These are phyloP conservation scores for Agarophyton chilense DNA, from an alignment of 23 red algal genomes.

Conservation along the genomic window DNA sequence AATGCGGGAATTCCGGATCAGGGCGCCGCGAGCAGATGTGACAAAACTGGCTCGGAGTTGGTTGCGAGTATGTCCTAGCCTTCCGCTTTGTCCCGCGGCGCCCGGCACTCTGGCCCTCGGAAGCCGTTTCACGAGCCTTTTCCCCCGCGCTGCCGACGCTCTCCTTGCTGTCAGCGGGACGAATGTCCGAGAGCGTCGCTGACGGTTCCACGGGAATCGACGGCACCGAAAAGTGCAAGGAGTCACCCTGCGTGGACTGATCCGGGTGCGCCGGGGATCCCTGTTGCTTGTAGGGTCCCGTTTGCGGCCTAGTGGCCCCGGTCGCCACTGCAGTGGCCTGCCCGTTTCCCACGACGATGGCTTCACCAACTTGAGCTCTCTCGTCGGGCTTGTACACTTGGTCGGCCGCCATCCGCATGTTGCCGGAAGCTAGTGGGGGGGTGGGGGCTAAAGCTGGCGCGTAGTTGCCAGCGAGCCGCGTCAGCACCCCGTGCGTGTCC, in stretches of 20 bases:
- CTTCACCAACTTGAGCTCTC: background rate
- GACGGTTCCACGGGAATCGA: background rate
- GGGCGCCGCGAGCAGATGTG: conserved; percentile 70
- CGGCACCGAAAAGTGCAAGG: background rate
- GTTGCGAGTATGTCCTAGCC: conserved; percentile 48
- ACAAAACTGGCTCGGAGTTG: conserved; percentile 59
- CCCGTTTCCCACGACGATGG: background rate
- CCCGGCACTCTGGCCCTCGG: background rate
- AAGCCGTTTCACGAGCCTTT: background rate
- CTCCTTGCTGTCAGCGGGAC: background rate
- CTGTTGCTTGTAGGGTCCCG: background rate
- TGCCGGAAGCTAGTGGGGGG: background rate
- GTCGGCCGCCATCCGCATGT: background rate
- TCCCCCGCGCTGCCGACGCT: background rate
- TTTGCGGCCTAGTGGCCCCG: background rate
- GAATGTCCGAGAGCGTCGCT: background rate
- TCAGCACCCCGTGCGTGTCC: background rate
- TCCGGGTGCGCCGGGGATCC: background rate
- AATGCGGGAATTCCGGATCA: conserved; percentile 15
- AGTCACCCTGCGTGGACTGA: background rate
- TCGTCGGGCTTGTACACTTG: background rate
- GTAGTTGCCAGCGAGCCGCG: background rate
- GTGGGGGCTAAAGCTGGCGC: background rate
- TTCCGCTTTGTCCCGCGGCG: conserved; percentile 5
- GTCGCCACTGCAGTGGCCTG: background rate